Evolutionary conservation across 2,329 filamentous ascomycete species (phyloP).

Genomic region (Phyllosticta citribraziliensis): DNA sequence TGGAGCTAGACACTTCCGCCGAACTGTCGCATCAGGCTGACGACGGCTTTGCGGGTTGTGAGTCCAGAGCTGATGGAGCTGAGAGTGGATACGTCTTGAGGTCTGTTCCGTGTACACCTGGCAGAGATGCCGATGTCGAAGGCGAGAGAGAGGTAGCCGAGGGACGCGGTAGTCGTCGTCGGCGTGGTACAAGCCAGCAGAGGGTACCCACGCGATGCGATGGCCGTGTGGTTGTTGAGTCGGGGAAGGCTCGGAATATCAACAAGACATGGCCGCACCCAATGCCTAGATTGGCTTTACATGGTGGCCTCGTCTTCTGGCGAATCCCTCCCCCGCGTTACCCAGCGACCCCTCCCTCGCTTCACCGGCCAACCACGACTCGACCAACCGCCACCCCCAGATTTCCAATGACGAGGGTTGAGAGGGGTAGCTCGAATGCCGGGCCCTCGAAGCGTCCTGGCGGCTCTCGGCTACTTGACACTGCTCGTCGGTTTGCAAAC

Average conservation of each 20-base stretch:
- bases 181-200: neutral
- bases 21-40: neutral
- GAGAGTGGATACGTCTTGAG: neutral
- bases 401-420: neutral
- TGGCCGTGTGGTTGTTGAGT: neutral
- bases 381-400: neutral
- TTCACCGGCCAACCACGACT: neutral
- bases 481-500: neutral
- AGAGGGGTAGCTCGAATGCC: neutral
- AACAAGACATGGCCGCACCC: neutral
- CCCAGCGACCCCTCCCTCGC: neutral
- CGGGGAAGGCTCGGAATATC: neutral
- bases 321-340: neutral
- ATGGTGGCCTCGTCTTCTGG: neutral
- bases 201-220: neutral
- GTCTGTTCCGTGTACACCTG: neutral
- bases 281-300: neutral
- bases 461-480: constrained; percentile 7
- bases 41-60: neutral
- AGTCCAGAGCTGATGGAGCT: neutral
- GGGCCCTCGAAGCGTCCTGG: neutral
- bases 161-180: neutral
- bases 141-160: neutral
- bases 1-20: neutral
- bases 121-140: neutral